Percentiles rank a stretch among this genome's conserved stretches.
Evolutionary conservation across 768 basidiomycete species (phyloP).

Genomic region (Boletus rubroflammeus): DNA sequence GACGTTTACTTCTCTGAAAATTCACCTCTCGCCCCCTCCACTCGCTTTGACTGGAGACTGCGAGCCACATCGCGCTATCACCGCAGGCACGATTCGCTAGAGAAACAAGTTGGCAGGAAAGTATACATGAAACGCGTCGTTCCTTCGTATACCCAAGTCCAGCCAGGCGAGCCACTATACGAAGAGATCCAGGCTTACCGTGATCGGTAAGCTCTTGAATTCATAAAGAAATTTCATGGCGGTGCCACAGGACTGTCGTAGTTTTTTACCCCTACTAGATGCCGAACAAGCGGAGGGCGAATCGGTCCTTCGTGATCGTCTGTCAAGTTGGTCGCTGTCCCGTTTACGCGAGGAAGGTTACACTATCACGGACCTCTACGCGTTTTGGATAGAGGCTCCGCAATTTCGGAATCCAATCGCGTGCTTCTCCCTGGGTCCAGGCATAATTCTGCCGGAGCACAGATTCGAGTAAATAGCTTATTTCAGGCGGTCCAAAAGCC

Average conservation of each 20-base stretch:
- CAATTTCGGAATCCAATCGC: constrained; percentile 66
- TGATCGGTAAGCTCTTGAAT: constrained; percentile 40
- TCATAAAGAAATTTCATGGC: no score
- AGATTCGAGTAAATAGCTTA: constrained; percentile 58
- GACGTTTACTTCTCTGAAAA: constrained; percentile 30
- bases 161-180: constrained; percentile 41
- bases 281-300: constrained; percentile 67
- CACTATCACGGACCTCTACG: constrained; percentile 59
- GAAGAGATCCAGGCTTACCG: constrained; percentile 53
- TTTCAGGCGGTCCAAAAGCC: not conserved
- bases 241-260: constrained; percentile 17
- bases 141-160: constrained; percentile 33
- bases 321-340: constrained; percentile 62
- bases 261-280: constrained; percentile 46
- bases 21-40: constrained; percentile 24
- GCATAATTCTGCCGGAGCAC: constrained; percentile 58
- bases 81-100: constrained; percentile 10
- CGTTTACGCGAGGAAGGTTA: constrained; percentile 69
- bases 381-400: constrained; percentile 64
- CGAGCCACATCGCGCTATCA: constrained; percentile 46
- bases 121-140: constrained; percentile 37
- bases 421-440: constrained; percentile 61
- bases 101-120: constrained; percentile 12
- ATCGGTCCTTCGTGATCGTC: constrained; percentile 54
- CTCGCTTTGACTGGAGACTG: constrained; percentile 60